These are phyloP conservation scores for Porodaedalea pini DNA, from an alignment of 1,284 basidiomycete genomes.

Conservation along the genomic window DNA sequence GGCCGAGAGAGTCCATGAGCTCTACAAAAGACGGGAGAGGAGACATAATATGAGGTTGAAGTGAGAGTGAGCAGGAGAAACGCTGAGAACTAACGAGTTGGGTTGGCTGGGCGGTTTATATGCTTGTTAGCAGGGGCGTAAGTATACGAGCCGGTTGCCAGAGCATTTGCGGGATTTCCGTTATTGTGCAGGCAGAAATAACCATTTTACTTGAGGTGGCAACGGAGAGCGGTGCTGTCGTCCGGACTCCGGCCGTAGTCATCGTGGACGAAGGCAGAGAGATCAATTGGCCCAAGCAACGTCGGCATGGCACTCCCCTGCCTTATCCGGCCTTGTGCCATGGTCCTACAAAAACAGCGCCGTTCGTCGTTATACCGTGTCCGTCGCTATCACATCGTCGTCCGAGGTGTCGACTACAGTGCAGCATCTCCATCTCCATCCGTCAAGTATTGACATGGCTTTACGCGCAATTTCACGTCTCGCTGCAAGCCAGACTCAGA, in stretches of 20 bases:
- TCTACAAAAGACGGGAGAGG: slow-evolving; percentile 75
- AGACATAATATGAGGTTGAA: slow-evolving; percentile 25
- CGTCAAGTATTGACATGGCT: background rate
- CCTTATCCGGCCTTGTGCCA: background rate
- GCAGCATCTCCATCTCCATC: background rate
- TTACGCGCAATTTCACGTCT: background rate
- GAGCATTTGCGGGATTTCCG: slow-evolving; percentile 15
- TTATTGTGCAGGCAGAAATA: slow-evolving; percentile 18
- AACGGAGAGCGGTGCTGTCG: slow-evolving; percentile 28
- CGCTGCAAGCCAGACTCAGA: background rate
- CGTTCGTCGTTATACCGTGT: background rate
- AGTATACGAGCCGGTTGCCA: slow-evolving; percentile 21
- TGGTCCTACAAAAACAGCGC: too few relatives aligned
- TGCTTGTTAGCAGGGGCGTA: slow-evolving; percentile 1
- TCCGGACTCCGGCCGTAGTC: slow-evolving; percentile 30
- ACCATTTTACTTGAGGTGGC: slow-evolving; percentile 21
- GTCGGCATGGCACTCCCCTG: slow-evolving; percentile 23
- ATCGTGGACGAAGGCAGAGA: background rate
- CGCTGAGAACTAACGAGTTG: slow-evolving; percentile 23
- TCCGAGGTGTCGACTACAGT: background rate
- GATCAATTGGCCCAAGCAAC: background rate
- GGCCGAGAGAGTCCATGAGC: slow-evolving; percentile 75
- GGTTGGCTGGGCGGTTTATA: slow-evolving; percentile 13
- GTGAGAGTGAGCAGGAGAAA: slow-evolving; percentile 29
- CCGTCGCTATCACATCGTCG: background rate